Evolutionary conservation across 768 basidiomycete species (phyloP).

Genomic region (Lenzites betulinus): DNA sequence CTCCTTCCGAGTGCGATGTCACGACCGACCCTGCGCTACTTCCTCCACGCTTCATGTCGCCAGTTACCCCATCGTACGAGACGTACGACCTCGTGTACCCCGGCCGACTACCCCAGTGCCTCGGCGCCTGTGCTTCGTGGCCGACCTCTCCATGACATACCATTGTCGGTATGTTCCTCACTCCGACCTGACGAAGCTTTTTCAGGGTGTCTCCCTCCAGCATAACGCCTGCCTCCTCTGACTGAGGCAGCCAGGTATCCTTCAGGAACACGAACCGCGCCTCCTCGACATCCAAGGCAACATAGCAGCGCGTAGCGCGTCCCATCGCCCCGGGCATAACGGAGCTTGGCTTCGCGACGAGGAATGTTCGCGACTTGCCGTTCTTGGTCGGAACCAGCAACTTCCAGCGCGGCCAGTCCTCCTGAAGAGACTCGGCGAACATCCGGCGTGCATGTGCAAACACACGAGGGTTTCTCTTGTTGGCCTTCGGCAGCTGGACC

Average conservation of each 20-base stretch:
- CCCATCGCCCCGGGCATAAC: neutral
- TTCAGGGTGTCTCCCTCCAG: constrained; percentile 2
- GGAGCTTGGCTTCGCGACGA: constrained; percentile 2
- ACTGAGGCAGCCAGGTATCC: constrained; percentile 2
- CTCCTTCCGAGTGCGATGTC: neutral
- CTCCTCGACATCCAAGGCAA: constrained; percentile 10
- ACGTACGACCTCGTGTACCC: too few relatives aligned
- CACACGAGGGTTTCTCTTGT: neutral
- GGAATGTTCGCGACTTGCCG: neutral
- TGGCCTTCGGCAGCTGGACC: neutral
- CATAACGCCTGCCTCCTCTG: neutral
- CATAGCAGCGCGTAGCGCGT: constrained; percentile 7
- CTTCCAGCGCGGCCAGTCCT: neutral
- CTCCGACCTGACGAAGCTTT: neutral
- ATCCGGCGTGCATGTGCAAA: neutral
- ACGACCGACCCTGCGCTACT: neutral
- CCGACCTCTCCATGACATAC: constrained; percentile 7
- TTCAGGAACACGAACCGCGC: constrained; percentile 8
- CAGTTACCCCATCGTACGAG: neutral
- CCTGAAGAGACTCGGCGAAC: constrained; percentile 1
- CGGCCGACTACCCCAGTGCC: neutral
- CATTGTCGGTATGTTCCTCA: constrained; percentile 4
- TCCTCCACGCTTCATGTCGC: neutral
- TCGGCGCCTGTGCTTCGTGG: neutral
- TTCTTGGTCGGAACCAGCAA: neutral